A percentile compares a stretch with the other conserved stretches of the same genome.
Conservation (phyloP, 2,329 filamentous ascomycete genomes). For the Aspergillus brasiliensis region DNA sequence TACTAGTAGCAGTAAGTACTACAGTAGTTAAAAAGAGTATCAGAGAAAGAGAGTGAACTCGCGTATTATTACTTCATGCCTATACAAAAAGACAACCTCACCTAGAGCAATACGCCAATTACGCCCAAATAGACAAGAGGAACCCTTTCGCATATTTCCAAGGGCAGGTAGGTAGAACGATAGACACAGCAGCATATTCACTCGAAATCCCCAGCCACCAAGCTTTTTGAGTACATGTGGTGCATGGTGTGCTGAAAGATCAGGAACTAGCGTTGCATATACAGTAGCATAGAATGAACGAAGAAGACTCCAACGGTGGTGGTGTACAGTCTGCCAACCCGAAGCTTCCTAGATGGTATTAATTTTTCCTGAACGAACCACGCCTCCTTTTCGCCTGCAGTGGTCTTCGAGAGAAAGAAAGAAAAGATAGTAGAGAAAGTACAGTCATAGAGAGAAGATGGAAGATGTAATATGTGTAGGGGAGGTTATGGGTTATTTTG, state of each 20-base stretch:
- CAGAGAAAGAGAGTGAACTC: not conserved
- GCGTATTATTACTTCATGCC: not conserved
- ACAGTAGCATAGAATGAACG: not conserved
- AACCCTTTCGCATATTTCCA: not conserved
- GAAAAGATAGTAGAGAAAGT: constrained; percentile 5
- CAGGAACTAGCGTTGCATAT: not conserved
- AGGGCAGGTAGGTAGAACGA: not conserved
- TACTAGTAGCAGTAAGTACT: no score
- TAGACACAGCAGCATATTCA: not conserved
- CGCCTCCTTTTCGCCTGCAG: constrained; percentile 14
- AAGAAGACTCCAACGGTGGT: constrained; percentile 1
- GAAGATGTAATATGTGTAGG: not conserved
- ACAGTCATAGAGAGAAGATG: not conserved
- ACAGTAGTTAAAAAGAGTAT: not conserved
- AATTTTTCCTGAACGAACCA: not conserved
- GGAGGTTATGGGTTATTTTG: not conserved
- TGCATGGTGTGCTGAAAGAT: not conserved
- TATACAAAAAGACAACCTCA: not conserved
- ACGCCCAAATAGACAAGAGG: not conserved
- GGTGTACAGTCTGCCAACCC: constrained; percentile 10
- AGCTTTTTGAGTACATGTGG: not conserved
- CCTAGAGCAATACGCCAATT: not conserved
- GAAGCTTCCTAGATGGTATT: not conserved
- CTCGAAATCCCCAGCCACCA: not conserved
- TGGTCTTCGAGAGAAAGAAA: constrained; percentile 2